These are phyloP conservation scores for Trichoderma asperelloides DNA, from an alignment of 495 filamentous ascomycete genomes.

Conservation along the genomic window DNA sequence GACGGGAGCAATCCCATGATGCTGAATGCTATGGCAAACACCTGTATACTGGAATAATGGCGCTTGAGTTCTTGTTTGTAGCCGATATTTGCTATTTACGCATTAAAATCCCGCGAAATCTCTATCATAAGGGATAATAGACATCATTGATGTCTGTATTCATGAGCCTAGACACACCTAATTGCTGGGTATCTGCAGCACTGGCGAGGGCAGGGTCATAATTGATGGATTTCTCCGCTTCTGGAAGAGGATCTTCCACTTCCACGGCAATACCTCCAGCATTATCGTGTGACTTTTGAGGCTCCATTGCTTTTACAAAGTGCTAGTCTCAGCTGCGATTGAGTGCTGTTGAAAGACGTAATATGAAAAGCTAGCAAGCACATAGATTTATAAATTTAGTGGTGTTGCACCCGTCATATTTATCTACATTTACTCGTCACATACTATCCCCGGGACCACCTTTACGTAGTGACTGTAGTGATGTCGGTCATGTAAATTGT, in stretches of 20 bases:
- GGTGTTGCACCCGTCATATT: no score
- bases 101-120: background rate
- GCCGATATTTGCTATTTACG: constrained; percentile 42
- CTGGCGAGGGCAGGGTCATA: background rate
- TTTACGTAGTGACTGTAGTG: no score
- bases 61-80: constrained; percentile 64
- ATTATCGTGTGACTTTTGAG: background rate
- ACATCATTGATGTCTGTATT: background rate
- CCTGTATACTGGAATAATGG: constrained; percentile 56
- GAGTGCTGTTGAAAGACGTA: no score
- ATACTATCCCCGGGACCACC: no score
- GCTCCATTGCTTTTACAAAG: background rate
- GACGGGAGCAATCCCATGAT: constrained; percentile 69
- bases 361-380: no score
- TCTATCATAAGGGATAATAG: background rate
- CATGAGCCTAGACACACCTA: background rate
- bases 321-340: background rate
- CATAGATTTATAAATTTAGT: no score
- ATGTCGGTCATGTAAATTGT: no score
- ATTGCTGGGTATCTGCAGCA: background rate
- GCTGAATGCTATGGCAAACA: constrained; percentile 64
- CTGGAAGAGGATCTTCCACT: background rate
- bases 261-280: background rate
- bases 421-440: no score
- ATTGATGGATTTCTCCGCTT: background rate